Evolutionary conservation across 2,329 filamentous ascomycete genomes (phyloP).

Genomic region (Ophiostoma tasmaniense): DNA sequence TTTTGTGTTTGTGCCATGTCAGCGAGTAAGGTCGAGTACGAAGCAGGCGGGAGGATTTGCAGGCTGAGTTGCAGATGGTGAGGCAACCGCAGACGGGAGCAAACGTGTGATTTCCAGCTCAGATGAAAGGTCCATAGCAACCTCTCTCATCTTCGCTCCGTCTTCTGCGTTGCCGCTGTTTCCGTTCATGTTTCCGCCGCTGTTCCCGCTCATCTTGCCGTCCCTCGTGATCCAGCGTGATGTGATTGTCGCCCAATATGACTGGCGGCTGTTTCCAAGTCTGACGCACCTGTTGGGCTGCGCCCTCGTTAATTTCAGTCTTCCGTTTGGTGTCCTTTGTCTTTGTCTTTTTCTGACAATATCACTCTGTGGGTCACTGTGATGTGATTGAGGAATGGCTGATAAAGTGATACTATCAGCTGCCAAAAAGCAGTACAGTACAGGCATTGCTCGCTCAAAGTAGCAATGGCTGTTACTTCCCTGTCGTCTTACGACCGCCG

Average conservation of each 20-base stretch:
- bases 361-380: not conserved
- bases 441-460: not conserved
- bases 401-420: not conserved
- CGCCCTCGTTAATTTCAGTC: not conserved
- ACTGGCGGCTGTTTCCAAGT: not conserved
- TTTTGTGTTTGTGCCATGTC: too few relatives aligned
- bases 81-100: not conserved
- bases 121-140: not conserved
- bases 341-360: too few relatives aligned
- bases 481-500: not conserved
- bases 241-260: not conserved
- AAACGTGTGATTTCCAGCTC: not conserved
- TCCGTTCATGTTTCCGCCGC: not conserved
- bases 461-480: not conserved
- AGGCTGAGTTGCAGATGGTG: not conserved
- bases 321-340: not conserved
- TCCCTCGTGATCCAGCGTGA: not conserved
- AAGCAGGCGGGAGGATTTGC: too few relatives aligned
- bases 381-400: not conserved
- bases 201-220: not conserved
- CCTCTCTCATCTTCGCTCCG: not conserved
- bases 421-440: not conserved
- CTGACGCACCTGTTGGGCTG: not conserved
- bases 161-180: not conserved
- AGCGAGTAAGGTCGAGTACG: too few relatives aligned